Conservation (phyloP, 768 basidiomycete species). For the Auricularia heimuer region DNA sequence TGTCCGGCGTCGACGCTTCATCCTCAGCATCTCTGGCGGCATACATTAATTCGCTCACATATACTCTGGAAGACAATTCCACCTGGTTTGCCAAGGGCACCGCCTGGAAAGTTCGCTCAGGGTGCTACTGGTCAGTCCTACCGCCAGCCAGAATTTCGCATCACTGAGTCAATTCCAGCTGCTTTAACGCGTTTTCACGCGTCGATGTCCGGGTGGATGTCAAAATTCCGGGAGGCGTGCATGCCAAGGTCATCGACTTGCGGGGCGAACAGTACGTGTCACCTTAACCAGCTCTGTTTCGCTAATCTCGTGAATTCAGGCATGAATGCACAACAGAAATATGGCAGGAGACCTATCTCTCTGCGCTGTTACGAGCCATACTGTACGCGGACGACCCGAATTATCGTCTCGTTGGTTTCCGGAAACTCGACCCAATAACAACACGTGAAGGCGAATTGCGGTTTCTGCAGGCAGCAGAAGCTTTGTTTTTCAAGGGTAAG, state of each 20-base stretch:
- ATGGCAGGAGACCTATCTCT: slow-evolving; percentile 97
- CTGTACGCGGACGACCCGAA: slow-evolving; percentile 93
- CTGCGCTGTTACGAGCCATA: slow-evolving; percentile 82
- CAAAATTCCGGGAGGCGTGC: slow-evolving; percentile 95
- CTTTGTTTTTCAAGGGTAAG: slow-evolving; percentile 75
- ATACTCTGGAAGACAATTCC: slow-evolving; percentile 80
- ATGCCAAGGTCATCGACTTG: slow-evolving; percentile 86
- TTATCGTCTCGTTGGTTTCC: slow-evolving; percentile 85
- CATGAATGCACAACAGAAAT: slow-evolving; percentile 86
- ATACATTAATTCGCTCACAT: slow-evolving; percentile 97
- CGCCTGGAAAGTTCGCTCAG: slow-evolving; percentile 84
- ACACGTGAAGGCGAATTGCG: slow-evolving; percentile 78
- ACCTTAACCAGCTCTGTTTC: not conserved
- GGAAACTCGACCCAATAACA: slow-evolving; percentile 92
- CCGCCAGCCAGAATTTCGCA: not conserved
- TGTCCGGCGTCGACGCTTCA: slow-evolving; percentile 97
- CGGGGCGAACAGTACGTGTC: slow-evolving; percentile 79
- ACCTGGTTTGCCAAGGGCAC: slow-evolving; percentile 87
- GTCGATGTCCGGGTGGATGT: slow-evolving; percentile 97
- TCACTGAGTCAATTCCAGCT: slow-evolving; percentile 34
- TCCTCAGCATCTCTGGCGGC: slow-evolving; percentile 96
- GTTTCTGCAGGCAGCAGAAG: slow-evolving; percentile 86
- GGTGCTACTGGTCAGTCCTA: slow-evolving; percentile 72
- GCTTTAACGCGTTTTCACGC: slow-evolving; percentile 96
- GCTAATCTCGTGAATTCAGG: slow-evolving; percentile 27